These are phyloP conservation scores for Neltuma alba DNA, from an alignment of 306 rosid genomes.

Conservation along the genomic window DNA sequence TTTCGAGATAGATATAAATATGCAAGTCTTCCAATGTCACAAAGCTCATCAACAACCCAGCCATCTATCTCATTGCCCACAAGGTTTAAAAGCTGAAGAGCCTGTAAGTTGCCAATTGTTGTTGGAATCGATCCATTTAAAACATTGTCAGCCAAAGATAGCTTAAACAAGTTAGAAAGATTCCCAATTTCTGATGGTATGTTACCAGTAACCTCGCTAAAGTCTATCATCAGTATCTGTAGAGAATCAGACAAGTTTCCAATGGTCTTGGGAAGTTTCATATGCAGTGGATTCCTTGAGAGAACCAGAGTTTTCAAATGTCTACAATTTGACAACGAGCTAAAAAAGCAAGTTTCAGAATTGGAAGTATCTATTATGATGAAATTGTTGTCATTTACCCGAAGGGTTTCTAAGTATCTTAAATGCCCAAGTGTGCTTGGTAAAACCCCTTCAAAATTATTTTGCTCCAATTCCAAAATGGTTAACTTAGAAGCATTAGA, in stretches of 20 bases:
- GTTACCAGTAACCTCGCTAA: neutral
- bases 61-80: constrained; percentile 27
- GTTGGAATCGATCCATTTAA: neutral
- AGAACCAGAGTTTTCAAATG: neutral
- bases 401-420: neutral
- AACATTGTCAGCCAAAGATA: neutral
- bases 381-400: neutral
- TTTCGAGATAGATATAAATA: constrained; percentile 5
- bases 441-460: neutral
- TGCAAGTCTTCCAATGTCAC: constrained; percentile 16
- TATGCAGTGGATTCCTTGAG: constrained; percentile 25
- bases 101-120: constrained; percentile 3
- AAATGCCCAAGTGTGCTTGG: neutral
- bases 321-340: constrained; percentile 5
- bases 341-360: neutral
- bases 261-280: neutral
- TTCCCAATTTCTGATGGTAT: constrained; percentile 16
- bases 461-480: neutral
- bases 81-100: constrained; percentile 25
- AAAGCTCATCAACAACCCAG: constrained; percentile 15
- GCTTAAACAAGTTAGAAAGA: neutral
- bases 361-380: neutral
- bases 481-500: neutral
- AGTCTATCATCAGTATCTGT: neutral
- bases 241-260: neutral